Base-by-base conservation (phyloP, 2,329 filamentous ascomycete genomes). In the Penicillium brevicompactum region DNA sequence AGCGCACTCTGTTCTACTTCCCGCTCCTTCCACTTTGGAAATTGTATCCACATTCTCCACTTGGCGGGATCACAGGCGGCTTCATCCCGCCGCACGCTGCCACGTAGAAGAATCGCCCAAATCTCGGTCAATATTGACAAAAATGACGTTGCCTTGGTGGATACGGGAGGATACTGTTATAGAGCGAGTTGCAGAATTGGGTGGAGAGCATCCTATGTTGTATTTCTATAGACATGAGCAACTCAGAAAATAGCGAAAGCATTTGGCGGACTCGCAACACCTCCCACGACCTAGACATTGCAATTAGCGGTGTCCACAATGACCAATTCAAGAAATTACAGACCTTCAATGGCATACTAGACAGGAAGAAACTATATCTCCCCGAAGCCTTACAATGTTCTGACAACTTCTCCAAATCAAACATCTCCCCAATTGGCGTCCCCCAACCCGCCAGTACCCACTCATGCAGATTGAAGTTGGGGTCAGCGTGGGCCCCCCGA, bases 401-500 rank as follows among this genome's bases (percentile, higher is more conserved):
- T 6, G 70, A 69, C n/a, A 73, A 51, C 32, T 64, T 62, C 51
- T 73, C 69, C 41, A 73, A 46, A 59, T 73, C 67, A 52, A 70
- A 68, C 66, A 73, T 66, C 52, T 73, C 70, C 5, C 70, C 70
- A 48, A 73, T 67, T 3, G 70, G 70, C 7, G 64, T 64, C 10
- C 68, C 68, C 67, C 66, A 70, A 32, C 65, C 62, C 1, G 69
- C 66, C 24, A 72, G 53, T 14, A 70, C 58, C 60, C 66, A 72
- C 37, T 72, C 67, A 51, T 72, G 69, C 24, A 71, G 53, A 43
- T 66, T 67, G 42, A 61, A 68, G 16, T 64, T 55, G 4, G 56
- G 57, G 37, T 67, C 57, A 8, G 59, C 58, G 52, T 66, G 66
- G n/a, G 57, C 56, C 8, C 66, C 66, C 16, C 64, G 55, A 9